A percentile compares a stretch with the other conserved stretches of the same genome.
These are phyloP conservation scores for Wallacemonas collosoma DNA, from an alignment of 208 protist genomes.

Conservation along the genomic window DNA sequence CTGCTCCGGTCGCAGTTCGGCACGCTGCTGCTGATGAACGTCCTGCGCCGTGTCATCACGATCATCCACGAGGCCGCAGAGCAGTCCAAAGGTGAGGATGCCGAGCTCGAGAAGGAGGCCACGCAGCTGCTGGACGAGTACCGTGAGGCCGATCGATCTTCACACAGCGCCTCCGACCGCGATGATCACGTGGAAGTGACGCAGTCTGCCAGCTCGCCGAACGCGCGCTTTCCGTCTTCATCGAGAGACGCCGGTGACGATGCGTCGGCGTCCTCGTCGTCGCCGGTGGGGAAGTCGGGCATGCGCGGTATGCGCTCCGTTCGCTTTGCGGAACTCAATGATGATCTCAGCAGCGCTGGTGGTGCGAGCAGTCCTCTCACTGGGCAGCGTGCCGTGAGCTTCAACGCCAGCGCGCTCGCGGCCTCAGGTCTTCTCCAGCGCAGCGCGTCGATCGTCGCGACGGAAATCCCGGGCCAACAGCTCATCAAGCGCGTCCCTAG, in stretches of 20 bases:
- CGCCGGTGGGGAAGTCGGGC: not conserved
- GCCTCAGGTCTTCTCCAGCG: conserved; percentile 35
- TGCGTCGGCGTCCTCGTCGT: not conserved
- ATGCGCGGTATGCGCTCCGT: conserved; percentile 26
- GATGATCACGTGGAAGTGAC: not conserved
- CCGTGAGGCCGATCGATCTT: not conserved
- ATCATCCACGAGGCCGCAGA: conserved; percentile 71
- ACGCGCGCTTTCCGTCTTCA: not conserved
- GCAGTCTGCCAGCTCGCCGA: not conserved
- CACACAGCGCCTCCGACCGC: not conserved
- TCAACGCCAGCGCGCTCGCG: not conserved
- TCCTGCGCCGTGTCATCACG: conserved; percentile 80
- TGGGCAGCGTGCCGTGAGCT: conserved; percentile 1
- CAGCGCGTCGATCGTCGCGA: conserved; percentile 47
- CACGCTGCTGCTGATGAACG: conserved; percentile 82
- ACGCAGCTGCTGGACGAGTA: conserved; percentile 36
- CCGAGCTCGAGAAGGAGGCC: conserved; percentile 56
- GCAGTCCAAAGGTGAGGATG: conserved; percentile 36
- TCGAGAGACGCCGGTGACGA: conserved; percentile 22
- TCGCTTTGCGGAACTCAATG: conserved; percentile 29
- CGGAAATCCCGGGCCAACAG: conserved; percentile 73
- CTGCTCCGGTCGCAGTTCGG: conserved; percentile 71
- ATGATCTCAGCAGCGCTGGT: conserved; percentile 1
- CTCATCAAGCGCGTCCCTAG: conserved; percentile 62
- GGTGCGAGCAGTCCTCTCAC: conserved; percentile 3